Conservation (phyloP, 2,329 filamentous ascomycete genomes). For the Colletotrichum incanum region DNA sequence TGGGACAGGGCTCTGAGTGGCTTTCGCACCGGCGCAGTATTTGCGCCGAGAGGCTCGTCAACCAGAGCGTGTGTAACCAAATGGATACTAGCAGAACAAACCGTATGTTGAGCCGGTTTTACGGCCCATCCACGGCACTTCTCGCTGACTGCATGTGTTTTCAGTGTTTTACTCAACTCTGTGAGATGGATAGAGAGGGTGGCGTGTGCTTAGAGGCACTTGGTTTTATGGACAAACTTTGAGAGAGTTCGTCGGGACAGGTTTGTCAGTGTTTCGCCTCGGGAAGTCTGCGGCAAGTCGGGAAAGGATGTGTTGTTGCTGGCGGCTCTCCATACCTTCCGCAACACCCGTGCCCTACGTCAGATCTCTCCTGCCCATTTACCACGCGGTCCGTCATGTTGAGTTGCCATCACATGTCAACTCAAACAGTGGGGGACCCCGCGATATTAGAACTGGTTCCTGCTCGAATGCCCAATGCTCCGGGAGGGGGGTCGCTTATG, state of each 20-base stretch:
- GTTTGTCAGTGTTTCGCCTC: slow-evolving; percentile 38
- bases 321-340: slow-evolving; percentile 22
- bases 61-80: neutral
- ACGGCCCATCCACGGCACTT: neutral
- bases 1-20: neutral
- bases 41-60: neutral
- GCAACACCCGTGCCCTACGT: slow-evolving; percentile 6
- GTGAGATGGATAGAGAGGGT: neutral
- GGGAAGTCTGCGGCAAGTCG: slow-evolving; percentile 34
- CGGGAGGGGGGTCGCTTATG: slow-evolving; percentile 8
- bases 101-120: neutral
- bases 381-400: neutral
- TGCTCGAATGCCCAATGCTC: slow-evolving; percentile 7
- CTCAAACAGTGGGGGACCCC: neutral
- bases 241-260: slow-evolving; percentile 34
- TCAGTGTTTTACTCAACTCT: neutral
- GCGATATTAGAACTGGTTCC: slow-evolving; percentile 22
- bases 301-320: slow-evolving; percentile 4
- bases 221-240: neutral
- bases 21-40: neutral
- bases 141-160: neutral
- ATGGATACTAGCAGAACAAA: neutral
- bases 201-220: slow-evolving; percentile 1
- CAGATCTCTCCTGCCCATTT: neutral
- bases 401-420: slow-evolving; percentile 33